Evolutionary conservation across 169 alveolate genomes (phyloP), one percentile per base, ranked within the genome.

Genomic region (Eimeria nieschulzi): DNA sequence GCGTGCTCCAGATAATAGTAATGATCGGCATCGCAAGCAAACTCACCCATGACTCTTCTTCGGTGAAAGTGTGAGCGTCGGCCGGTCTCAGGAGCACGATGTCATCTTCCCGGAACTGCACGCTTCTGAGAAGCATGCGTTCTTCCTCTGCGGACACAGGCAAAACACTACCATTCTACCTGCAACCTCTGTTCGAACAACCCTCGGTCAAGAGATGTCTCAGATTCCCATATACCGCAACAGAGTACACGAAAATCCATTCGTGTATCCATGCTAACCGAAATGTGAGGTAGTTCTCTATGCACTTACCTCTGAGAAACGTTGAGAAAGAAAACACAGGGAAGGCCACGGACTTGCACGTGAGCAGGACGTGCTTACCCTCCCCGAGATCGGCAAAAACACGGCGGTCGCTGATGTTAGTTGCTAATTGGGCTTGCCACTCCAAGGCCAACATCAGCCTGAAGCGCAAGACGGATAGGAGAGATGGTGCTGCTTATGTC

Each of bases 401-500:
- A 9, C 87, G 68, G 25, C 92, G 78, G 64, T 91, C 94, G 39
- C 73, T 79, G 61, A 91, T 91, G 54, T 82, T 82, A 6, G 87
- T 70, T 51, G 94, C 94, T 1, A 91, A 68, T 63, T 83, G 92
- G 25, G 94, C 94, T 26, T 91, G 94, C 92, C 94, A 83, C 91
- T 91, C 94, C 80, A 91, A 72, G 51, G 94, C 94, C 61, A 91
- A 82, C 94, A 91, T 91, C 70, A 83, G 68, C 68, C 94, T 91
- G 91, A 46, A n/a, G 39, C 25, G 25, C 25, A 39, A 39, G 46
- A 33, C 46, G 46, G 46, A 33, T 33, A 33, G 46, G 6, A 33
- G 46, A 33, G 46, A 33, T 33, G 46, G 46, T 3, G 46, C 46
- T 33, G 0, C 46, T 33, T 33, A 33, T 33, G 46, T 33, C 46